Conservation (phyloP, 1,284 basidiomycete species). For the Ustilago xerochloae region DNA sequence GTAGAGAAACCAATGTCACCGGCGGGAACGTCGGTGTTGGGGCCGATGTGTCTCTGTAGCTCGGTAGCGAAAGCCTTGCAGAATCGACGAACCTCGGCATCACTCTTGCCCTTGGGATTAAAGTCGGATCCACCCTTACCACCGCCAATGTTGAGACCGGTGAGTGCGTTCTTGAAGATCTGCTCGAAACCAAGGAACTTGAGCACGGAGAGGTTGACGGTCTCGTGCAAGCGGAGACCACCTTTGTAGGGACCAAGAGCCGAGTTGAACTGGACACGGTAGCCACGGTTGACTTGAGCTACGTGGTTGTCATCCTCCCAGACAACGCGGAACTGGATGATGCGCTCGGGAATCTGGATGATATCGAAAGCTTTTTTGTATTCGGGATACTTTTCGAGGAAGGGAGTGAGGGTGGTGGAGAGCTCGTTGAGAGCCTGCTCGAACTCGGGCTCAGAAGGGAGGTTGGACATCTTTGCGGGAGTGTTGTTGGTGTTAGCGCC, state of each 20-base stretch:
- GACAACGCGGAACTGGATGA: slow-evolving; percentile 75
- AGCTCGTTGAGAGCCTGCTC: slow-evolving; percentile 78
- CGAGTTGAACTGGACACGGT: slow-evolving; percentile 85
- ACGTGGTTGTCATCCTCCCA: slow-evolving; percentile 78
- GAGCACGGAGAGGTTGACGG: slow-evolving; percentile 84
- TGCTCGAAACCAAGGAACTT: slow-evolving; percentile 87
- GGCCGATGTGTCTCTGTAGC: slow-evolving; percentile 63
- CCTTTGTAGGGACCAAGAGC: slow-evolving; percentile 86
- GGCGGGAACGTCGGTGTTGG: slow-evolving; percentile 82
- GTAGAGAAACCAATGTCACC: slow-evolving; percentile 80
- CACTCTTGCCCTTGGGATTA: slow-evolving; percentile 84
- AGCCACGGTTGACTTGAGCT: slow-evolving; percentile 80
- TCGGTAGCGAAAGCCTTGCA: slow-evolving; percentile 68
- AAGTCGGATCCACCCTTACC: slow-evolving; percentile 75
- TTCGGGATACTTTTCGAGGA: slow-evolving; percentile 78
- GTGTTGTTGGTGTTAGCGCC: neutral
- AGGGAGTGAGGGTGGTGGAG: slow-evolving; percentile 75
- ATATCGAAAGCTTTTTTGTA: slow-evolving; percentile 80
- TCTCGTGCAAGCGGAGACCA: slow-evolving; percentile 81
- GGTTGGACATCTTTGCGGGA: slow-evolving; percentile 45
- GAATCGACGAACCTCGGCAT: slow-evolving; percentile 80
- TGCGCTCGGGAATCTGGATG: slow-evolving; percentile 79
- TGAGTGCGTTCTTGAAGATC: slow-evolving; percentile 85
- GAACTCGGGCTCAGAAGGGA: slow-evolving; percentile 73
- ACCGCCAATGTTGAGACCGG: slow-evolving; percentile 81